A percentile compares a stretch with the other conserved stretches of the same genome.
Evolutionary conservation across 2,329 filamentous ascomycete genomes (phyloP).

Genomic region (Hymenoscyphus scutula): DNA sequence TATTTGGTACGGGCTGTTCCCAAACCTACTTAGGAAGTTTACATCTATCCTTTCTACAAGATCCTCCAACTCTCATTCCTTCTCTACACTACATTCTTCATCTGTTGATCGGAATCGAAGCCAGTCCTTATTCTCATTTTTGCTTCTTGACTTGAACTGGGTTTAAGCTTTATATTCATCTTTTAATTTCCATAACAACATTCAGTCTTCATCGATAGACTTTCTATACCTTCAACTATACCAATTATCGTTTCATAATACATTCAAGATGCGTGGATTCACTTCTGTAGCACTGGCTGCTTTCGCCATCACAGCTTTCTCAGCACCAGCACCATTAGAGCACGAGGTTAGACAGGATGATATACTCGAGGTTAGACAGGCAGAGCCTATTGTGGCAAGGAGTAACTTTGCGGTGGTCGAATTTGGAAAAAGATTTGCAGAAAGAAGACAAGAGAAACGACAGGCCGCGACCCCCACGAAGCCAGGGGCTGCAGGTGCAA

Average conservation of each 20-base stretch:
- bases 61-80: not conserved
- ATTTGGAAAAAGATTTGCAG: not conserved
- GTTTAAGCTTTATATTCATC: not conserved
- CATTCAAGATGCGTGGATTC: conserved; percentile 24
- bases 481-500: not conserved
- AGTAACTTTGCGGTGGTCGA: not conserved
- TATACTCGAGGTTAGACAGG: not conserved
- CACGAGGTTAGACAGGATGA: not conserved
- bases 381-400: not conserved
- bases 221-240: conserved; percentile 4
- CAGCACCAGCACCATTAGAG: conserved; percentile 18
- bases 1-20: not conserved
- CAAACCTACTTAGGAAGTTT: conserved; percentile 1
- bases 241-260: not conserved
- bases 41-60: not conserved
- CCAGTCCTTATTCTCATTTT: not conserved
- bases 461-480: not conserved
- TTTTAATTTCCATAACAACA: not conserved
- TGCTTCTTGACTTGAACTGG: not conserved
- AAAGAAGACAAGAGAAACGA: not conserved
- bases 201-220: conserved; percentile 1
- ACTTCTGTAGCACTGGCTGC: conserved; percentile 26
- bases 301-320: conserved; percentile 15
- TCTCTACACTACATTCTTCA: not conserved
- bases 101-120: conserved; percentile 3